Conservation (phyloP, 305 asterid genomes). For the Fraxinus sp. region DNA sequence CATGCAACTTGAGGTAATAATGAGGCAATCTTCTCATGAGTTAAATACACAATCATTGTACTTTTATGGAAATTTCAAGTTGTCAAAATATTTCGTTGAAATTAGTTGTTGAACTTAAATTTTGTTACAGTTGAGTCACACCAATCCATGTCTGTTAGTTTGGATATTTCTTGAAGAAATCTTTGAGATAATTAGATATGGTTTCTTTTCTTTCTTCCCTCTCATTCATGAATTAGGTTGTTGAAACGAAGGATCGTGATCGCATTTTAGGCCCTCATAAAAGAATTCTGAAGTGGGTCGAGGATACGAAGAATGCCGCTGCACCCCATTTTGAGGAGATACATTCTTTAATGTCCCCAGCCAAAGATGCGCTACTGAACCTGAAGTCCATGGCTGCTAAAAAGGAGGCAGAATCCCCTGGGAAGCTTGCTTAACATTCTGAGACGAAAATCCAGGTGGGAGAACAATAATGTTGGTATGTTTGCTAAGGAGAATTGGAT, state of each 20-base stretch:
- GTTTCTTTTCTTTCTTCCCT: background rate
- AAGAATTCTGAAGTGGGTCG: constrained; percentile 60
- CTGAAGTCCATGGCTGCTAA: constrained; percentile 12
- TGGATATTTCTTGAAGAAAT: background rate
- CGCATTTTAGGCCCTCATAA: constrained; percentile 50
- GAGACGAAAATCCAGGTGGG: constrained; percentile 30
- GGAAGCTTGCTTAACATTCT: constrained; percentile 28
- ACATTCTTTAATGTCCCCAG: constrained; percentile 45
- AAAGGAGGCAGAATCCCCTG: constrained; percentile 9
- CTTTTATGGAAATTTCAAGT: background rate
- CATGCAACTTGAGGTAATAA: constrained; percentile 74
- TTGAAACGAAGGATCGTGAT: constrained; percentile 55
- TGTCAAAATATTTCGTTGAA: background rate
- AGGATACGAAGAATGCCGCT: constrained; percentile 49
- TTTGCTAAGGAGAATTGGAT: background rate
- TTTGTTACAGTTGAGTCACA: background rate
- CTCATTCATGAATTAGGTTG: constrained; percentile 29
- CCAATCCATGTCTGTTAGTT: background rate
- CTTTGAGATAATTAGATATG: background rate
- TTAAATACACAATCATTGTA: background rate
- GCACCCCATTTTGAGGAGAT: constrained; percentile 61
- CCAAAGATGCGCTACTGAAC: constrained; percentile 43
- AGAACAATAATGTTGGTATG: background rate
- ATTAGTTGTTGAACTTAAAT: background rate
- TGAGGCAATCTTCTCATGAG: background rate